Base-by-base conservation (phyloP, 257 asterid genomes). In the Forsythia viridissima region DNA sequence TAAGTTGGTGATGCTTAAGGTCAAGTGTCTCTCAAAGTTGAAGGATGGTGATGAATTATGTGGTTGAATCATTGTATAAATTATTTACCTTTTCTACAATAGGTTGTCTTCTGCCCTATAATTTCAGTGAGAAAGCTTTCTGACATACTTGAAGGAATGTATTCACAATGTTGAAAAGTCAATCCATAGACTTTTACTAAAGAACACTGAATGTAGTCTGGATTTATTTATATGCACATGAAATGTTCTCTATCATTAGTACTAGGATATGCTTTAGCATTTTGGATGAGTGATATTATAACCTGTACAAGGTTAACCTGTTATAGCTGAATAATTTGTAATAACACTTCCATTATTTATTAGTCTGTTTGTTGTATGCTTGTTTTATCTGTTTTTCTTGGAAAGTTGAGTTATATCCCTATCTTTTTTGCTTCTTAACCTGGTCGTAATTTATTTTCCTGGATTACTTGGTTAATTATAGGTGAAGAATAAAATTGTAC, bases 401-500 rank as follows among this genome's bases (percentile, higher is more conserved):
- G 36, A 61, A 59, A 16, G 9, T 46, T 70, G 78, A 51, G 34
- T 16, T 43, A 34, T 63, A 39, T 21, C 30, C 34, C 11, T 6
- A n/a, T 5, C 44, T 37, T 63, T 77, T 72, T 65, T 71, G 63
- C 73, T 36, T 70, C 52, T 30, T 34, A 74, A 71, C 13, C 57
- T 80, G 0, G 75, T 75, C 4, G 6, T 73, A 15, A 61, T 79
- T 46, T 63, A 42, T 74, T 70, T 66, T 71, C 73, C 34, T 80
- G 59, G 69, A 70, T 75, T 81, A 38, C 39, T 42, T 77, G 76
- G 77, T 71, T 77, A 61, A 70, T 74, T 84, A 76, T 83, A 95
- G 99, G 97, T 95, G 86, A 93, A 92, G 86, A 95, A 95, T 82
- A 91, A 92, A 86, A 88, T 95, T 77, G 99, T 91, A 15, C 99